phyloP scores from a whole-genome alignment of 352 stramenopile species.

The Pythium utonaiense region DNA sequence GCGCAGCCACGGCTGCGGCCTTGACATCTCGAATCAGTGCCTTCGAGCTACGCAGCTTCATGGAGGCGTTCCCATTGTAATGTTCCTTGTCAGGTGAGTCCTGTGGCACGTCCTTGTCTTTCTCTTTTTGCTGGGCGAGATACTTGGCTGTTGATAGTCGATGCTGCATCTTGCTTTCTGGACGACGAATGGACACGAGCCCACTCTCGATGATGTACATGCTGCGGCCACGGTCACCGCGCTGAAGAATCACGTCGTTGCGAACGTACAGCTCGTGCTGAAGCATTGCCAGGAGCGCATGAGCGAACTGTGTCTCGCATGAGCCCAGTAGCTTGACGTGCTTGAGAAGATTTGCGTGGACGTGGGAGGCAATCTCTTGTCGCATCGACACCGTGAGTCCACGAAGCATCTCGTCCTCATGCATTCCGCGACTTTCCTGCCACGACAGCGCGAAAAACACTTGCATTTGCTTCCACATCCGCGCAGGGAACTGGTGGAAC shows the following conservation, averaged over 20 bases:
- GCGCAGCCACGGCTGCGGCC: conserved; percentile 1
- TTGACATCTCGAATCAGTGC: conserved; percentile 12
- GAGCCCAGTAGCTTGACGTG: conserved; percentile 37
- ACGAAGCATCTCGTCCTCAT: conserved; percentile 39
- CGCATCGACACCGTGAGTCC: conserved; percentile 30
- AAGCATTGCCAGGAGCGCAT: conserved; percentile 30
- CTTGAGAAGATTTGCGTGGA: conserved; percentile 40
- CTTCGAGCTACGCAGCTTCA: conserved; percentile 5
- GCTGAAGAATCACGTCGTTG: conserved; percentile 48
- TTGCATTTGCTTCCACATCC: conserved; percentile 44
- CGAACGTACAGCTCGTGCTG: conserved; percentile 46
- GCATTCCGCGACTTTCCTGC: conserved; percentile 45
- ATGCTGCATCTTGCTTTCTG: conserved; percentile 1
- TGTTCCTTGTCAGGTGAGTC: not conserved
- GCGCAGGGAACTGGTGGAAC: conserved; percentile 38
- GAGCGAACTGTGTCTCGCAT: conserved; percentile 33
- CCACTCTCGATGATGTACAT: conserved; percentile 56
- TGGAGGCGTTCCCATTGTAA: not conserved
- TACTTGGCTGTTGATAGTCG: not conserved
- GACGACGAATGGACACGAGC: conserved; percentile 51
- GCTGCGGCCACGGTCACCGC: conserved; percentile 35
- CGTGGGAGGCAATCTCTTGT: conserved; percentile 35
- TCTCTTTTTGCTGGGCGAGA: not conserved
- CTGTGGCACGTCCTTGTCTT: not conserved
- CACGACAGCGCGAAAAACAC: conserved; percentile 44